Base-by-base conservation (phyloP, 768 basidiomycete genomes). In the Boletellus sp. region DNA sequence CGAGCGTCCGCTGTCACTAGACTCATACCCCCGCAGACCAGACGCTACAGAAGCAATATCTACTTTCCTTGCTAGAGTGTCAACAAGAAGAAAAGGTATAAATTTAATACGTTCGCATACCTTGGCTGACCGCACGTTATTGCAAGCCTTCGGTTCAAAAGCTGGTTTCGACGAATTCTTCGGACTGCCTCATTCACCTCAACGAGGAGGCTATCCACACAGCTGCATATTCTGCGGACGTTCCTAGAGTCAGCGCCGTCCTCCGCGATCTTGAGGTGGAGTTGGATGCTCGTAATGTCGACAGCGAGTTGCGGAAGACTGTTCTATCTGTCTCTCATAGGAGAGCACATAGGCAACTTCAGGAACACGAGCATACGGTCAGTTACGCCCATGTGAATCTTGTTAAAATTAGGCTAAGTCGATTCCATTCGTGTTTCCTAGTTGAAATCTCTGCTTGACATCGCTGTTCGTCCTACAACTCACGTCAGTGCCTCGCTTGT, bases 41-140 rank as follows among this genome's bases (percentile, higher is more conserved):
- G 36, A 68, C 67, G 13, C 76, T 78, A 52, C 78, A 82, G 52
- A 74, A 72, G 6, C 72, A 72, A 38, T 87, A 86, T 56, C 70
- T 90, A 28, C 59, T 80, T 50, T 72, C 84, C 4, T 67, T 91
- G 48, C 70, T 91, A 11, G 81, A 84, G 55, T 87, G 85, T 53
- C 89, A 91, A 61, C 85, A 87, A 49, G 88, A 93, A 61, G 90
- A 92, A 63, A 93, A 93, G 78, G 90, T 85, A 57, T 23, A 57
- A 23, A 35, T 43, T 17, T 16, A 19, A 26, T 43, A 13, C 6
- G 11, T 9, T 41, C 13, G 78, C 7, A 31, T 34, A 11, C 22
- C 19, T 72, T 78, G 19, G 82, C 87, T 55, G 83, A 82, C 53
- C 79, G 82, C 17, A 72, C 13, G 6, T 34, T 38, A 23, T 53